Evolutionary conservation across 345 rosid genomes (phyloP).

Genomic region (Clarkia xantiana): DNA sequence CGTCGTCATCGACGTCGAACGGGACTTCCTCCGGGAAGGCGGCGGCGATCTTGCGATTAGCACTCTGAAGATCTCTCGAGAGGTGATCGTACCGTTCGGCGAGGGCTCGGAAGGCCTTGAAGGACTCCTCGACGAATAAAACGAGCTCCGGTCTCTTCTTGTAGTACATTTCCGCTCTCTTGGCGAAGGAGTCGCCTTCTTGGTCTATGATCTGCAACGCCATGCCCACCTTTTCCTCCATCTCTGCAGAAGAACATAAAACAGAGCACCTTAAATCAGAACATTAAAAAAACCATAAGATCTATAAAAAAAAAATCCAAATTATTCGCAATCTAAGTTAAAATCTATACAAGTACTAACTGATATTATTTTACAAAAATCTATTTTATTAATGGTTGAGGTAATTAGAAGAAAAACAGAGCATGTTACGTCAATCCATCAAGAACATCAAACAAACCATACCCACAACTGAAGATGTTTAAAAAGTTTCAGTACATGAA

Average conservation of each 20-base stretch:
- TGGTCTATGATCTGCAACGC: constrained; percentile 10
- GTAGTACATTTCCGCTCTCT: constrained; percentile 15
- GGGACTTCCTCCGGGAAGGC: constrained; percentile 13
- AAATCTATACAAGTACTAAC: too few species aligned
- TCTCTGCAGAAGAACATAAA: constrained; percentile 4
- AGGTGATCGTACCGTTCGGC: constrained; percentile 14
- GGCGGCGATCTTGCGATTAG: constrained; percentile 11
- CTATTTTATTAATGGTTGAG: too few species aligned
- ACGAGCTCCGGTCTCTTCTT: constrained; percentile 13
- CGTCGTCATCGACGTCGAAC: constrained; percentile 6
- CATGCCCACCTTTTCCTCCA: constrained; percentile 11
- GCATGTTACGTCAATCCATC: too few species aligned
- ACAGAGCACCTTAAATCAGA: too few species aligned
- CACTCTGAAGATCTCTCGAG: constrained; percentile 13
- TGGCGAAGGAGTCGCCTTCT: constrained; percentile 14
- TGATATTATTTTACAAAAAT: too few species aligned
- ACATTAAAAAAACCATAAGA: neutral
- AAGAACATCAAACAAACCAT: too few species aligned
- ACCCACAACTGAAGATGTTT: neutral
- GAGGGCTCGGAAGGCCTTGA: constrained; percentile 11
- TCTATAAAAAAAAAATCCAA: neutral
- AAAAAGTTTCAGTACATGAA: neutral
- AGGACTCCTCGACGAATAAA: constrained; percentile 11
- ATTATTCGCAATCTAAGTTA: too few species aligned
- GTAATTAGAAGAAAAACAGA: too few species aligned